Base-by-base conservation (phyloP, 2,329 filamentous ascomycete genomes). In the Ophiostoma pallidulum region DNA sequence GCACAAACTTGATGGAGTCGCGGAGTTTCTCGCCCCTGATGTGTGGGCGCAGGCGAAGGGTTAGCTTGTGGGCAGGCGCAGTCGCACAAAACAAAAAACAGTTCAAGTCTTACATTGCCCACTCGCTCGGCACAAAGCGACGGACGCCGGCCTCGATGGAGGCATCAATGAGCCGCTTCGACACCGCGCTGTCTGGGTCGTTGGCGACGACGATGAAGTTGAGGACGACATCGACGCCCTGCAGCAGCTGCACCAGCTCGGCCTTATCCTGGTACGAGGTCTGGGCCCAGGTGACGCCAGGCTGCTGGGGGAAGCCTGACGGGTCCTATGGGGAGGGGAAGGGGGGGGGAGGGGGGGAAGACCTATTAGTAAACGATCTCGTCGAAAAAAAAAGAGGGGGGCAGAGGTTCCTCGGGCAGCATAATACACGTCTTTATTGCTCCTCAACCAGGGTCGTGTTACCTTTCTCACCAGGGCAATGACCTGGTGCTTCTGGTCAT, bases 101-200 rank as follows among this genome's bases (percentile, higher is more conserved):
- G n/a, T n/a, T n/a, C n/a, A n/a, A n/a, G n/a, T 35, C 57, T 59
- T 50, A 72, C 70, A 61, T 62, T 19, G 58, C 63, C 52, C 72
- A 84, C 53, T 85, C 81, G 31, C 75, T 76, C 2, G 79, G 77
- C 1, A 81, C 70, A 57, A 79, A 81, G 7, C 77, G 70, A 54
- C 73, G 72, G 6, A 84, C 78, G 1, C 77, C 75, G 1, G 77
- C 78, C 3, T 65, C 64, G 33, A 80, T 66, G 7, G 75, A 69
- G 1, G 78, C 80, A 48, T 82, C 74, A 44, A 82, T 75, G 40
- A 84, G 62, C 28, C 69, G 41, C 20, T 19, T 24, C 8, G 35
- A 14, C 6, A 45, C 35, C 12, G 7, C 49, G 12, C 43, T 51
- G 24, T 18, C 39, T 4, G 42, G 41, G 16, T 51, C 50, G 31